Conservation (phyloP, 306 rosid species). For the Prunus campanulata region DNA sequence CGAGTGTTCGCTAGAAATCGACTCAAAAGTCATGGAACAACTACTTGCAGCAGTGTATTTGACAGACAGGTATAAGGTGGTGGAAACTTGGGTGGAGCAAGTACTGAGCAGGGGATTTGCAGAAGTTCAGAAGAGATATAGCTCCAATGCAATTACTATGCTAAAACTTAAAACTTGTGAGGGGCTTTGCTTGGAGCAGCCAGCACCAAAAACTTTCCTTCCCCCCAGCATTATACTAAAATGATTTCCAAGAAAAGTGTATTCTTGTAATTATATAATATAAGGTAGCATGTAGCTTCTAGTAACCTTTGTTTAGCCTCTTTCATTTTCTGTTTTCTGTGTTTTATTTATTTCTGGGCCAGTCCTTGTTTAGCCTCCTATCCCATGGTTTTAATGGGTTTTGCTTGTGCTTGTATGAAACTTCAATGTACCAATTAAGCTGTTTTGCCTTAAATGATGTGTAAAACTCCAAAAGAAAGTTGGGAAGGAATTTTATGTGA, state of each 20-base stretch:
- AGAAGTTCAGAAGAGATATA: constrained; percentile 51
- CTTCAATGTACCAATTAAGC: constrained; percentile 26
- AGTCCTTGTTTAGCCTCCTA: constrained; percentile 24
- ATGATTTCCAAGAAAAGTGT: constrained; percentile 28
- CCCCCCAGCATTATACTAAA: constrained; percentile 56
- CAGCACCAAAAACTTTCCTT: constrained; percentile 43
- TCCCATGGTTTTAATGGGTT: constrained; percentile 51
- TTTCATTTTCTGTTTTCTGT: too few species aligned
- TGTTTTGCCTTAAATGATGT: constrained; percentile 11
- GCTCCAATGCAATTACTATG: constrained; percentile 35
- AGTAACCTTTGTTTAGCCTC: constrained; percentile 31
- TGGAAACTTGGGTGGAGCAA: constrained; percentile 77
- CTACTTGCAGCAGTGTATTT: constrained; percentile 68
- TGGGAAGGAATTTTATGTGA: background rate
- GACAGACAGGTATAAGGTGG: constrained; percentile 43
- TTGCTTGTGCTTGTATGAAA: constrained; percentile 34
- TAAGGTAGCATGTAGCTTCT: constrained; percentile 46
- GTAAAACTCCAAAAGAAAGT: background rate
- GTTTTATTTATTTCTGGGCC: background rate
- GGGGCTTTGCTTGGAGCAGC: constrained; percentile 35
- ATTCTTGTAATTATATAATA: constrained; percentile 39
- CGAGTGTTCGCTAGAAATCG: constrained; percentile 48
- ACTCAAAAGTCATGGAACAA: constrained; percentile 57
- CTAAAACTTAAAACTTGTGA: constrained; percentile 56
- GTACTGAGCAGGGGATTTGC: constrained; percentile 59